Evolutionary conservation across 257 asterid genomes (phyloP).

Genomic region (Coffea eugenioides): DNA sequence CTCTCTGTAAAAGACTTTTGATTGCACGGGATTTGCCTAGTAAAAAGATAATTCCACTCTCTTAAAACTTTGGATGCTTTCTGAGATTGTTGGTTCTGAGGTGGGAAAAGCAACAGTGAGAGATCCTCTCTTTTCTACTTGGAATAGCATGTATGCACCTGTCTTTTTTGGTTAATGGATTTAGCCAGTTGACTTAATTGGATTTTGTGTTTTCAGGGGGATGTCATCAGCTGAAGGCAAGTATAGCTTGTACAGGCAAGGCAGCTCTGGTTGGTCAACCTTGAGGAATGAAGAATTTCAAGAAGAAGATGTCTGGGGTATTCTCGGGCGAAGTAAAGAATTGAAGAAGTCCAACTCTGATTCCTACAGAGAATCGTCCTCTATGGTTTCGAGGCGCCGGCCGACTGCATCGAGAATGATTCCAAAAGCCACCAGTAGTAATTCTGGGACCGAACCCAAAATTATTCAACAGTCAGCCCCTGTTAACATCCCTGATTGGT

Average conservation of each 20-base stretch:
- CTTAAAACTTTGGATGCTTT: neutral
- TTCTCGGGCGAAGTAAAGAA: slow-evolving; percentile 9
- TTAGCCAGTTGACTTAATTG: neutral
- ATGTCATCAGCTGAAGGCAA: slow-evolving; percentile 37
- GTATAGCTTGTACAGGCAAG: slow-evolving; percentile 37
- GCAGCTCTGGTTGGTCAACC: slow-evolving; percentile 53
- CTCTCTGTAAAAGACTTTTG: neutral
- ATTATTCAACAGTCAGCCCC: slow-evolving; percentile 44
- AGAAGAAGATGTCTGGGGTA: slow-evolving; percentile 58
- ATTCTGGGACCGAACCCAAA: neutral
- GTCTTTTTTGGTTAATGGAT: neutral
- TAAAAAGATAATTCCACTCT: neutral
- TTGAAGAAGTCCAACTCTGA: slow-evolving; percentile 14
- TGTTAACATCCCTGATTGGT: slow-evolving; percentile 57
- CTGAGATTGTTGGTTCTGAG: neutral
- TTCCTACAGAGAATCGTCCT: slow-evolving; percentile 12
- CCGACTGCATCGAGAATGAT: slow-evolving; percentile 35
- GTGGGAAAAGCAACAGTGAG: neutral
- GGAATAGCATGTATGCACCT: neutral
- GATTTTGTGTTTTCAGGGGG: neutral
- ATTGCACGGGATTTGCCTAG: neutral
- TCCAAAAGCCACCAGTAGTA: slow-evolving; percentile 27
- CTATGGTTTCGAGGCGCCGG: slow-evolving; percentile 21
- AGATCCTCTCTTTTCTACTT: neutral
- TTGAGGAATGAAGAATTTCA: slow-evolving; percentile 55